Evolutionary conservation across 345 rosid genomes (phyloP).

Genomic region (Eucalyptus erythrocorys): DNA sequence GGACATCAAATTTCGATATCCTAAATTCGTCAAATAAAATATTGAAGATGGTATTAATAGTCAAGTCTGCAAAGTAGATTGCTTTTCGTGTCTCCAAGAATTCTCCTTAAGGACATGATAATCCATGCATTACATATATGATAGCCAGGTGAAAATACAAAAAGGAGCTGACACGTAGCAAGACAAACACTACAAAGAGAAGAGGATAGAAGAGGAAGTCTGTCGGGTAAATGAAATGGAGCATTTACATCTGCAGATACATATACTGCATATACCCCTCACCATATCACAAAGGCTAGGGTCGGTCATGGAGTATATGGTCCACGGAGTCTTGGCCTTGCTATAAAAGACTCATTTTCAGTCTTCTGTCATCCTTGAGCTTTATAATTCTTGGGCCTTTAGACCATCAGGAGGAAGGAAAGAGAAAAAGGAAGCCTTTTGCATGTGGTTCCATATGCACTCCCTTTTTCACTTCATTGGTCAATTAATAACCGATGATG

Average conservation of each 20-base stretch:
- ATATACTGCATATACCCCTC: background rate
- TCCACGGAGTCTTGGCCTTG: background rate
- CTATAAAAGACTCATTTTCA: background rate
- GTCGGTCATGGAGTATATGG: no score
- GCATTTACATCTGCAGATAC: no score
- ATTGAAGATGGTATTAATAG: background rate
- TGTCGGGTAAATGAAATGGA: background rate
- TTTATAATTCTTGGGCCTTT: background rate
- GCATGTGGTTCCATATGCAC: background rate
- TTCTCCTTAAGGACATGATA: no score
- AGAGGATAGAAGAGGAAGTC: background rate
- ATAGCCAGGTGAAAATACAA: background rate
- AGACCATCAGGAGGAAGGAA: background rate
- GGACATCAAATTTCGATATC: background rate
- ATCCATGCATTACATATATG: background rate
- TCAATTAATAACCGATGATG: no score
- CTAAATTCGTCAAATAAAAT: background rate
- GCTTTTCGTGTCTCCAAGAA: background rate
- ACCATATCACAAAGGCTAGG: no score
- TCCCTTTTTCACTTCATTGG: no score
- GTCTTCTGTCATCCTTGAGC: background rate
- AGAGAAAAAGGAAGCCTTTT: background rate
- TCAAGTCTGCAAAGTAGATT: background rate
- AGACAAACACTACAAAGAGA: background rate
- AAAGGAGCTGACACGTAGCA: background rate